Conservation (phyloP, 1,139 yeast genomes). For the Yamadazyma diddensiae region DNA sequence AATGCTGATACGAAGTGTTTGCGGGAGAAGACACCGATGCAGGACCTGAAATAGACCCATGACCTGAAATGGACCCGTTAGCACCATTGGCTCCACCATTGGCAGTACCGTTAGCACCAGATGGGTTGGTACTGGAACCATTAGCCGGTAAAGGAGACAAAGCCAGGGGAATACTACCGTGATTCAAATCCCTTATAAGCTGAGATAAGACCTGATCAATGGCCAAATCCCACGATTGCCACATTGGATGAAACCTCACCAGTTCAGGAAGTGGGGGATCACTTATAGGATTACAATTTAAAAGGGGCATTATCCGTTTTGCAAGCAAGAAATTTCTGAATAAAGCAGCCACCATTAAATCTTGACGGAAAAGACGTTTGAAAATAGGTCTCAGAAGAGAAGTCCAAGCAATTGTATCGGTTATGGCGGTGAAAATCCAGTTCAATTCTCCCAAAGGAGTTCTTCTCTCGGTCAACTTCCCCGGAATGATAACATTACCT, state of each 20-base stretch:
- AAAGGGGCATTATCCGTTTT: constrained; percentile 89
- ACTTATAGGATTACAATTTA: constrained; percentile 91
- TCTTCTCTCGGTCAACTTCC: constrained; percentile 85
- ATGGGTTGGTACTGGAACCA: background rate
- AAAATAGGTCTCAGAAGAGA: constrained; percentile 83
- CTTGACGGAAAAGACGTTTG: constrained; percentile 89
- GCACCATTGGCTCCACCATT: too few species aligned
- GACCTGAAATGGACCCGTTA: constrained; percentile 27
- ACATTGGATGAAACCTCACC: constrained; percentile 81
- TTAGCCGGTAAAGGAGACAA: background rate
- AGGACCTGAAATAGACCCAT: constrained; percentile 12
- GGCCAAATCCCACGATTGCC: constrained; percentile 99
- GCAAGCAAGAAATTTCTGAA: constrained; percentile 91
- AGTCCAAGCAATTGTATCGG: constrained; percentile 98
- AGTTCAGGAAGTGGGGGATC: constrained; percentile 90
- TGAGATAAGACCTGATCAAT: constrained; percentile 89
- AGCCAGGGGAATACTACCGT: background rate
- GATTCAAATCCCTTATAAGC: constrained; percentile 33
- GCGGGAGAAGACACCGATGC: background rate
- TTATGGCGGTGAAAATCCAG: constrained; percentile 97
- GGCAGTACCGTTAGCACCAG: constrained; percentile 15
- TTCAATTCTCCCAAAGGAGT: constrained; percentile 95
- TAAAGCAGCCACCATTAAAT: constrained; percentile 92
- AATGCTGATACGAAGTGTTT: constrained; percentile 62
- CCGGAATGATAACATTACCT: constrained; percentile 77